phyloP scores from a whole-genome alignment of 164 flowering plant genomes.

The Warburgia ugandensis region DNA sequence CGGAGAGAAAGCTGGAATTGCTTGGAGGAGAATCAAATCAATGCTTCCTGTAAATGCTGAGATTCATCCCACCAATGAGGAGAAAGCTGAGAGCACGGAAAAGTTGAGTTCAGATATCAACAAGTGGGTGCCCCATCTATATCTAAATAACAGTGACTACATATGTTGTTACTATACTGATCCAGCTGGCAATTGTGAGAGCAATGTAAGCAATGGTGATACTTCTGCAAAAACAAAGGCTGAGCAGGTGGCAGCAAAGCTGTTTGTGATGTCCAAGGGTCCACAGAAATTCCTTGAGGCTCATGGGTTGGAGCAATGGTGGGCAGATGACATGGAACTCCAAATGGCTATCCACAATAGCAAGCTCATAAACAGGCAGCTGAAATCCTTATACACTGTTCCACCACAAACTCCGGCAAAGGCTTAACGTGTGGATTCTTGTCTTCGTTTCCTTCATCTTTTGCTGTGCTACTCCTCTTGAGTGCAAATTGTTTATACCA shows the following conservation, averaged over 20 bases:
- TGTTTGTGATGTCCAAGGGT: conserved; percentile 81
- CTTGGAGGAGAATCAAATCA: conserved; percentile 65
- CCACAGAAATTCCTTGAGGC: conserved; percentile 89
- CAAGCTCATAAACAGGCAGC: conserved; percentile 72
- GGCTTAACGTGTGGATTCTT: conserved; percentile 7
- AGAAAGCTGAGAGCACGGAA: conserved; percentile 2
- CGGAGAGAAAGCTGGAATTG: conserved; percentile 68
- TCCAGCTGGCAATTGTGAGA: conserved; percentile 21
- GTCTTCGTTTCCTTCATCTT: no score
- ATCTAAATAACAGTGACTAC: conserved; percentile 89
- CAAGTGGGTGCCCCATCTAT: conserved; percentile 68
- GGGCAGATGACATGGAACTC: conserved; percentile 86
- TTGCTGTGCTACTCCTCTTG: not conserved
- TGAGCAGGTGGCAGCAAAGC: conserved; percentile 51
- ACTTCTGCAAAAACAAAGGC: conserved; percentile 37
- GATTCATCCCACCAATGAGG: conserved; percentile 12
- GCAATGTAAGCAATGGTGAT: conserved; percentile 2
- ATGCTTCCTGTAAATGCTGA: conserved; percentile 52
- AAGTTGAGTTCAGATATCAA: conserved; percentile 16
- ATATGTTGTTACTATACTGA: conserved; percentile 78
- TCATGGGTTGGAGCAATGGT: conserved; percentile 94
- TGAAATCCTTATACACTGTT: conserved; percentile 59
- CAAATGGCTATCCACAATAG: conserved; percentile 58
- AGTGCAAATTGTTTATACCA: no score
- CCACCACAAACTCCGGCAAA: conserved; percentile 31